Conservation (phyloP, 306 rosid species). For the Vigna unguiculata region DNA sequence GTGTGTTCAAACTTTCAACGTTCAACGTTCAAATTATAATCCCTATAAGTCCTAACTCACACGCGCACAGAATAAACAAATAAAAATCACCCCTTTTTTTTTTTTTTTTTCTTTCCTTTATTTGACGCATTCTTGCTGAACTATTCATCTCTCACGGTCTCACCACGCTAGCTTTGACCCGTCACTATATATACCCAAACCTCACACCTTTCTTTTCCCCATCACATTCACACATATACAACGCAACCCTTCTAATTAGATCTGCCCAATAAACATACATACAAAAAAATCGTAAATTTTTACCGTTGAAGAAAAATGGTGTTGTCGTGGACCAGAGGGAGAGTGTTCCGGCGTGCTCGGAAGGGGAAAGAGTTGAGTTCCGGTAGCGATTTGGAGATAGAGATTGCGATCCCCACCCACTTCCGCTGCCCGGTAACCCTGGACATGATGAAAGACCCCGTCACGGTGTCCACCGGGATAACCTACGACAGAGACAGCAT, state of each 20-base stretch:
- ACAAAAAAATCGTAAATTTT: not conserved
- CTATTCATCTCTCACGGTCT: slow-evolving; percentile 23
- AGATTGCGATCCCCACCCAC: slow-evolving; percentile 61
- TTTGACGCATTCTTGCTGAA: slow-evolving; percentile 44
- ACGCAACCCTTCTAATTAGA: not conserved
- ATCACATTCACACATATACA: slow-evolving; percentile 3
- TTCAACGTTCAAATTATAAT: slow-evolving; percentile 64
- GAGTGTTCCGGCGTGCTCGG: slow-evolving; percentile 50
- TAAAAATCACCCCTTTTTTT: not conserved
- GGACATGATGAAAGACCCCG: slow-evolving; percentile 89
- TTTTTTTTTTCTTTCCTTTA: not conserved
- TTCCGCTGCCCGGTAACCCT: slow-evolving; percentile 81
- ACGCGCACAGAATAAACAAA: not conserved
- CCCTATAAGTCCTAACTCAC: not conserved
- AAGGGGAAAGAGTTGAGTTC: slow-evolving; percentile 46
- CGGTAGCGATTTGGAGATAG: slow-evolving; percentile 53
- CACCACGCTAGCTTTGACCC: slow-evolving; percentile 55
- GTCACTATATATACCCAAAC: slow-evolving; percentile 30
- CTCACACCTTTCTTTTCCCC: not conserved
- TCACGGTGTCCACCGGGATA: slow-evolving; percentile 75
- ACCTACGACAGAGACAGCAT: slow-evolving; percentile 86
- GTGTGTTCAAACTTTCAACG: slow-evolving; percentile 60
- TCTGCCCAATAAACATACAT: not conserved
- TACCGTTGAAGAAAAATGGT: slow-evolving; percentile 52
- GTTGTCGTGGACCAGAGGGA: slow-evolving; percentile 68